A percentile compares a stretch with the other conserved stretches of the same genome.
Conservation (phyloP, 2,329 filamentous ascomycete genomes). For the Monilinia fructigena region DNA sequence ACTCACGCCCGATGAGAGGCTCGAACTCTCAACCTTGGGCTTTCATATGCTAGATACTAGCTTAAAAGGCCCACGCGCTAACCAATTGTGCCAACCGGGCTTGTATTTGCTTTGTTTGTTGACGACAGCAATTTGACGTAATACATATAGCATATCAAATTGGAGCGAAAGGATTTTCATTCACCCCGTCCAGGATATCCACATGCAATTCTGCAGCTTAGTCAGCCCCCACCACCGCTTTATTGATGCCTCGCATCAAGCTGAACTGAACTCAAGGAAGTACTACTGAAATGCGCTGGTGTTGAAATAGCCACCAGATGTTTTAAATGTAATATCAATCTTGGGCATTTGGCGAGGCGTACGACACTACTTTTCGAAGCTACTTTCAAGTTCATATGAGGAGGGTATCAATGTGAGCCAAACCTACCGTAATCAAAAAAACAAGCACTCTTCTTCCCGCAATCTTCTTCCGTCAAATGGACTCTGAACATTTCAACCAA, state of each 20-base stretch:
- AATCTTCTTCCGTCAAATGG: background rate
- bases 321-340: background rate
- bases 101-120: background rate
- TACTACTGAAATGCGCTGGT: background rate
- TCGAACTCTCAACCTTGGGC: constrained; percentile 19
- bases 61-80: constrained; percentile 3
- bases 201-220: background rate
- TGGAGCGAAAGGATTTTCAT: background rate
- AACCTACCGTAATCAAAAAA: background rate
- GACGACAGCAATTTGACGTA: too few relatives aligned
- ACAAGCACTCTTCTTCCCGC: background rate
- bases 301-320: background rate
- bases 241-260: background rate
- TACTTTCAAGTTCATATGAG: background rate
- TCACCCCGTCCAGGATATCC: too few relatives aligned
- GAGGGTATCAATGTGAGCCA: background rate
- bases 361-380: background rate
- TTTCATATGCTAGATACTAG: constrained; percentile 6
- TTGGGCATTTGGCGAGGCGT: background rate
- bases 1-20: constrained; percentile 8
- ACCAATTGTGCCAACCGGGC: constrained; percentile 37
- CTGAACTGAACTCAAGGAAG: background rate
- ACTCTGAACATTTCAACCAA: background rate
- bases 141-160: background rate
- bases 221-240: constrained; percentile 1